These are phyloP conservation scores for Citrus unshiu DNA, from an alignment of 345 rosid species.

Conservation along the genomic window DNA sequence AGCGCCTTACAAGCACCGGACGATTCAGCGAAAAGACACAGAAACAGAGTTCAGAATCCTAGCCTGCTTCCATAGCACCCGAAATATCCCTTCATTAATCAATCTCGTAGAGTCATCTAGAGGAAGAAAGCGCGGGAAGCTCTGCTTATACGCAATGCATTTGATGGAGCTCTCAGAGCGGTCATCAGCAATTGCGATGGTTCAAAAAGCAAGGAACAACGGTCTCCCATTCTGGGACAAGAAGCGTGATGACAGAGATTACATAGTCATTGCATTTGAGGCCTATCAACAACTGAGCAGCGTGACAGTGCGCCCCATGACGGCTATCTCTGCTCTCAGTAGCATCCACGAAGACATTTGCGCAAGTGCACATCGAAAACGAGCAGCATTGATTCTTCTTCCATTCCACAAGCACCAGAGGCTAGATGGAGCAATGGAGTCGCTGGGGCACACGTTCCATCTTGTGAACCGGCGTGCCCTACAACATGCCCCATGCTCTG, in stretches of 20 bases:
- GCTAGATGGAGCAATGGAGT: slow-evolving; percentile 60
- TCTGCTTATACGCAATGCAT: slow-evolving; percentile 66
- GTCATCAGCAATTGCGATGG: slow-evolving; percentile 72
- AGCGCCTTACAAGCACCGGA: slow-evolving; percentile 46
- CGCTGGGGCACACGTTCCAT: slow-evolving; percentile 43
- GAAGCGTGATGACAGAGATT: slow-evolving; percentile 33
- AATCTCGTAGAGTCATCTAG: slow-evolving; percentile 66
- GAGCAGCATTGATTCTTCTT: slow-evolving; percentile 50
- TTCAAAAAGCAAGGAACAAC: slow-evolving; percentile 65
- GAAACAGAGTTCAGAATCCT: slow-evolving; percentile 55
- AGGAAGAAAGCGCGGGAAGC: slow-evolving; percentile 48
- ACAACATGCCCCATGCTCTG: slow-evolving; percentile 61
- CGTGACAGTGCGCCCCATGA: slow-evolving; percentile 73
- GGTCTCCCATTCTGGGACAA: slow-evolving; percentile 77
- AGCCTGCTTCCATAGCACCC: slow-evolving; percentile 58
- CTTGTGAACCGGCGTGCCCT: slow-evolving; percentile 46
- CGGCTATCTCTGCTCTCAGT: slow-evolving; percentile 56
- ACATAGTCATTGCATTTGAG: slow-evolving; percentile 63
- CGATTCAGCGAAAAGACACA: slow-evolving; percentile 45
- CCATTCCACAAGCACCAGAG: slow-evolving; percentile 73
- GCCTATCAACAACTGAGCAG: slow-evolving; percentile 63
- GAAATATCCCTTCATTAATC: slow-evolving; percentile 65
- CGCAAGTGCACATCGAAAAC: slow-evolving; percentile 54
- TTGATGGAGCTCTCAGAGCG: slow-evolving; percentile 79
- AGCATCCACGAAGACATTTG: slow-evolving; percentile 65